These are phyloP conservation scores for Mycena amicta DNA, from an alignment of 768 basidiomycete species.

Conservation along the genomic window DNA sequence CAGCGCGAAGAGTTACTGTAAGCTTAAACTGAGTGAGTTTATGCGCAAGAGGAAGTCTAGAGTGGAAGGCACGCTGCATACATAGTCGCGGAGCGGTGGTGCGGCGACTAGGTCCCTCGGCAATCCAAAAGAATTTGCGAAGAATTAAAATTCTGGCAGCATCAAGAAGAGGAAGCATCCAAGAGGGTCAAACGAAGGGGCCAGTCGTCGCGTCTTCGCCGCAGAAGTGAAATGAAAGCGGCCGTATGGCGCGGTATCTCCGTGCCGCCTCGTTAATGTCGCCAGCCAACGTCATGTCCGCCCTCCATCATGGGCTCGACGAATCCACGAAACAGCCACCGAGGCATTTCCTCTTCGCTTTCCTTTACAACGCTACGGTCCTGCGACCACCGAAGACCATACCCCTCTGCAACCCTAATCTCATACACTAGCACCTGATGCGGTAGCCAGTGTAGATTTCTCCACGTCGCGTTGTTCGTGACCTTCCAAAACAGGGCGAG, in stretches of 20 bases:
- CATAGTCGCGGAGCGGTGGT: neutral
- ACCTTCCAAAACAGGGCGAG: slow-evolving; percentile 55
- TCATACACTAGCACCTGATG: slow-evolving; percentile 66
- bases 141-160: neutral
- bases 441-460: slow-evolving; percentile 68
- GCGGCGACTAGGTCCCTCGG: neutral
- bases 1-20: neutral
- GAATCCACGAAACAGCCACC: slow-evolving; percentile 65
- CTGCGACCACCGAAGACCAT: slow-evolving; percentile 71
- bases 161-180: no score
- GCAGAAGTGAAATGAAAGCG: neutral
- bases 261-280: slow-evolving; percentile 36
- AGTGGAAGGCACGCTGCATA: neutral
- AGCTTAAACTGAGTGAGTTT: neutral
- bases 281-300: slow-evolving; percentile 66
- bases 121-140: neutral
- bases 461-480: slow-evolving; percentile 56
- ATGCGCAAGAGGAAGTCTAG: neutral
- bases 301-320: slow-evolving; percentile 71
- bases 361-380: slow-evolving; percentile 33
- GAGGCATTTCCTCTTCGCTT: slow-evolving; percentile 22
- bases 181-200: neutral
- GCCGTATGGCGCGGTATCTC: neutral
- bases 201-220: neutral
- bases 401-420: slow-evolving; percentile 57